Conservation (phyloP, 2,329 filamentous ascomycete genomes). For the Monilinia fructigena region DNA sequence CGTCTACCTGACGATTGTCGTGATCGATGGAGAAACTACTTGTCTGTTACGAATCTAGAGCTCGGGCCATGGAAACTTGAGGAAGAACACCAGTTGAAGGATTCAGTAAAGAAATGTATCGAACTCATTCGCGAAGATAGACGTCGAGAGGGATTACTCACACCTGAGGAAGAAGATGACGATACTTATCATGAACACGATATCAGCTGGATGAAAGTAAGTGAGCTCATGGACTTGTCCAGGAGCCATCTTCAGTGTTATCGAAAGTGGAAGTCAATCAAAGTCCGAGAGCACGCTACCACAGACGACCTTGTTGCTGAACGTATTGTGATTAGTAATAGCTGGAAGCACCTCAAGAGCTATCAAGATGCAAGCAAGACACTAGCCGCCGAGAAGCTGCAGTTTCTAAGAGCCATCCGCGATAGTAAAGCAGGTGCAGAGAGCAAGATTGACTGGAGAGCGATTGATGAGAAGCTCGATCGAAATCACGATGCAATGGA, state of each 20-base stretch:
- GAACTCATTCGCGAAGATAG: constrained; percentile 46
- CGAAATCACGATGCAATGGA: constrained; percentile 41
- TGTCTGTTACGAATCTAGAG: constrained; percentile 54
- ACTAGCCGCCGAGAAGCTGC: constrained; percentile 47
- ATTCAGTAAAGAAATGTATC: constrained; percentile 54
- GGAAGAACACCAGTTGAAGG: constrained; percentile 50
- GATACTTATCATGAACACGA: constrained; percentile 48
- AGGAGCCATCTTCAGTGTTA: constrained; percentile 67
- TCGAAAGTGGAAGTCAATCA: constrained; percentile 61
- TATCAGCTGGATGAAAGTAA: constrained; percentile 66
- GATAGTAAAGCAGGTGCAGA: constrained; percentile 45
- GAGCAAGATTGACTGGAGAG: constrained; percentile 51
- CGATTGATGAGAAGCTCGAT: constrained; percentile 45
- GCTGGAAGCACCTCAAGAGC: constrained; percentile 47
- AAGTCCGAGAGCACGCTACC: constrained; percentile 36
- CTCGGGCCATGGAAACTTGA: constrained; percentile 58
- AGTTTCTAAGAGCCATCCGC: constrained; percentile 47
- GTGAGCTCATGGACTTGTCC: constrained; percentile 58
- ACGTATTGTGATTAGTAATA: constrained; percentile 35
- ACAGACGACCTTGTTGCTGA: constrained; percentile 27
- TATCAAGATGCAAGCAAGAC: constrained; percentile 46
- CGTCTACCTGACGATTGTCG: constrained; percentile 65
- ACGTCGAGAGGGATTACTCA: constrained; percentile 25
- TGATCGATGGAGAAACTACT: constrained; percentile 68
- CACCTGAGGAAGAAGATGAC: constrained; percentile 37